Evolutionary conservation across 1,284 basidiomycete genomes (phyloP), one percentile per base, ranked within the genome.

Genomic region (Irpex sp.): DNA sequence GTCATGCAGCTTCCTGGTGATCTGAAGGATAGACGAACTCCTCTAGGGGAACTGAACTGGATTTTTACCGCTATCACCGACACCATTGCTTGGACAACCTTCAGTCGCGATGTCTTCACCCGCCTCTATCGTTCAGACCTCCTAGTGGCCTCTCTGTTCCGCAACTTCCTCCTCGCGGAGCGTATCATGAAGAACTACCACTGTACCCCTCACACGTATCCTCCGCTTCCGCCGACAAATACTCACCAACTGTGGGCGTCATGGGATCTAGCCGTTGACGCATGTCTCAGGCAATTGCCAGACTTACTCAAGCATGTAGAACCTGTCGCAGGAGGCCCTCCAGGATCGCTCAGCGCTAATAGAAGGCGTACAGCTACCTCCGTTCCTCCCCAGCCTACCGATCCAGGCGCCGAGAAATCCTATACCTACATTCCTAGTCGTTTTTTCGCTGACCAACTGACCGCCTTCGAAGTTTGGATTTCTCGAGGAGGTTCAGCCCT

Each of bases 21-120:
- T 70, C 84, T 99, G 65, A 98, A 98, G 76, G 97, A 99, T 72
- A 85, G 97, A 37, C 85, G 95, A 26, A 98, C 97, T 2, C 97
- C 97, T 0, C 82, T 99, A 1, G 97, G 97, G 59, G 97, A 99
- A 76, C 86, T 99, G 33, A 98, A 98, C 76, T 99, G 97, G 97
- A 98, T 99, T 69, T 98, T 99, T 78, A 98, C 95, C 1, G 95
- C 97, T 49, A 95, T 99, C 67, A 99, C 97, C 15, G 97, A 99
- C 77, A 98, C 97, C 6, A 98, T 99, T 67, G 97, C 97, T 11
- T 99, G 97, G 97, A 95, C 96, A 9, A 94, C 95, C 0, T 95
- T 99, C 72, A 93, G 95, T 19, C 86, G 92, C 58, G 94, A 97
- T 59, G 87, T 95, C 9, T 99, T 99, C 77, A 95, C 95, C 51